Evolutionary conservation across 2,329 filamentous ascomycete genomes (phyloP).

Genomic region (Cordyceps fumosorosea): DNA sequence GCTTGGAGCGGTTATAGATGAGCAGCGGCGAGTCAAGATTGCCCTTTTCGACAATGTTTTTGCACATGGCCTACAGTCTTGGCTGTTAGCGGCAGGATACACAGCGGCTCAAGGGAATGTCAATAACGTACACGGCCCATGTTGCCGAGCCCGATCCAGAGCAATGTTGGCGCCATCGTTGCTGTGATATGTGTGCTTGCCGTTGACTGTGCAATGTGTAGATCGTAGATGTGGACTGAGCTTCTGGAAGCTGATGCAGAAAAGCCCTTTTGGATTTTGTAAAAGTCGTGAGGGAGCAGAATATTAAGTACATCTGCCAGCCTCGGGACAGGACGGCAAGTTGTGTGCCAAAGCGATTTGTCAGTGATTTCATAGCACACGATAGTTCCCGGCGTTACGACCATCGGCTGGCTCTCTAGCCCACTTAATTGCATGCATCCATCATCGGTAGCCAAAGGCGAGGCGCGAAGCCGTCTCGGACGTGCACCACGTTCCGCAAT

Average conservation of each 20-base stretch:
- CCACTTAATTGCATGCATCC: neutral
- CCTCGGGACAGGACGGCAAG: neutral
- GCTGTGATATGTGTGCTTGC: neutral
- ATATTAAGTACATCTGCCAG: neutral
- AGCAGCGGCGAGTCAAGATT: constrained; percentile 64
- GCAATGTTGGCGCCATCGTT: constrained; percentile 52
- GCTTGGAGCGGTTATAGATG: constrained; percentile 71
- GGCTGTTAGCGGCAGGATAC: neutral
- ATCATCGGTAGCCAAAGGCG: neutral
- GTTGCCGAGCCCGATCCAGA: constrained; percentile 81
- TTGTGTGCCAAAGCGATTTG: neutral
- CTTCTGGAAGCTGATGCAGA: neutral
- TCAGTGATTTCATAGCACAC: constrained; percentile 7
- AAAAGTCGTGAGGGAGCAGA: neutral
- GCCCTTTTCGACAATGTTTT: constrained; percentile 76
- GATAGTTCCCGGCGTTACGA: neutral
- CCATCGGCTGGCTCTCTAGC: neutral
- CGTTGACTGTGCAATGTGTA: neutral
- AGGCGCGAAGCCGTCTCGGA: neutral
- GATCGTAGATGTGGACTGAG: neutral
- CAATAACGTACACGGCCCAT: constrained; percentile 65
- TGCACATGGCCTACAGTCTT: constrained; percentile 65
- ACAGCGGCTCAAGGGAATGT: constrained; percentile 10
- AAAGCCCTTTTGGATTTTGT: neutral
- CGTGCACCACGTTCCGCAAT: neutral